Evolutionary conservation across 345 rosid genomes (phyloP).

Genomic region (Boechera divaricarpa): DNA sequence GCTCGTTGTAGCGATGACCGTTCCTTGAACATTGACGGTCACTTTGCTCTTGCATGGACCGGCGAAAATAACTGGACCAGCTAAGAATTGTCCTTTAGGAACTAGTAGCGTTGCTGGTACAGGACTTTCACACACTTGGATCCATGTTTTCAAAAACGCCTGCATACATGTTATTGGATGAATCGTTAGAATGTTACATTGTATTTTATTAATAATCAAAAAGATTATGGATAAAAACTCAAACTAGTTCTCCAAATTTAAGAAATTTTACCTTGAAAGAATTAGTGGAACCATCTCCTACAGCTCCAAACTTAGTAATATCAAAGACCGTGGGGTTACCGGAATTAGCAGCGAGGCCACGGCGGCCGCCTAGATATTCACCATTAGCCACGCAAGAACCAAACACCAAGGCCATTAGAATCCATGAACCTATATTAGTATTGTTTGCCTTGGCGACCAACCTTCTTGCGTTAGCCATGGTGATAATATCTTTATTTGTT

Average conservation of each 20-base stretch:
- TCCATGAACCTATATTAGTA: slow-evolving; percentile 33
- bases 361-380: slow-evolving; percentile 41
- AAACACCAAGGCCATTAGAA: slow-evolving; percentile 44
- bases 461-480: slow-evolving; percentile 53
- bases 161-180: slow-evolving; percentile 37
- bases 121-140: slow-evolving; percentile 51
- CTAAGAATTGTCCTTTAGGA: slow-evolving; percentile 55
- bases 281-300: slow-evolving; percentile 49
- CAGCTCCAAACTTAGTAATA: slow-evolving; percentile 53
- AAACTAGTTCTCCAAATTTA: background rate
- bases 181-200: background rate
- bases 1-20: slow-evolving; percentile 48
- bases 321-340: slow-evolving; percentile 49
- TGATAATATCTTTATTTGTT: slow-evolving; percentile 36
- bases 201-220: background rate
- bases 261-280: slow-evolving; percentile 41
- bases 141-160: slow-evolving; percentile 65
- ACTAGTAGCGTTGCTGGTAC: slow-evolving; percentile 55
- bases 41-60: slow-evolving; percentile 66
- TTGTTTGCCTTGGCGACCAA: slow-evolving; percentile 34
- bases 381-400: slow-evolving; percentile 53
- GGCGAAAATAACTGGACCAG: slow-evolving; percentile 54
- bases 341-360: slow-evolving; percentile 43
- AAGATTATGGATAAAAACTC: background rate
- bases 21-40: slow-evolving; percentile 55